A percentile compares a stretch with the other conserved stretches of the same genome.
Evolutionary conservation across 2,329 filamentous ascomycete genomes (phyloP).

Genomic region (Golovinomyces cichoracearum): DNA sequence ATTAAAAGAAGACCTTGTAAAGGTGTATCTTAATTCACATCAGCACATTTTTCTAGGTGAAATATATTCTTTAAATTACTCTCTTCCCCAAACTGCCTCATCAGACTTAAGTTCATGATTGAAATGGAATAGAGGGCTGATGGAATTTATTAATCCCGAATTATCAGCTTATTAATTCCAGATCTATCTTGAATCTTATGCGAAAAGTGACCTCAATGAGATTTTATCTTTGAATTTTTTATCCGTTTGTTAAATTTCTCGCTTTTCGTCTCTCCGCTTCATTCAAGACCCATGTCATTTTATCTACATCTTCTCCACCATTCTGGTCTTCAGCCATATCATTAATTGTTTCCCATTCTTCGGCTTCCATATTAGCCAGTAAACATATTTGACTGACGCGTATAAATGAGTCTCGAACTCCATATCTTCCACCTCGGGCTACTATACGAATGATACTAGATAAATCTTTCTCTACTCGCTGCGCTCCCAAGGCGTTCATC

Average conservation of each 20-base stretch:
- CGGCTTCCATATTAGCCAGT: conserved; percentile 82
- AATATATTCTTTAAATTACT: too few relatives aligned
- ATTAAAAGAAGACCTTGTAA: too few relatives aligned
- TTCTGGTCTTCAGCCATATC: conserved; percentile 13
- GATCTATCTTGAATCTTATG: too few relatives aligned
- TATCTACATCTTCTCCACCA: conserved; percentile 24
- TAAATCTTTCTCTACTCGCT: conserved; percentile 63
- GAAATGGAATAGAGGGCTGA: too few relatives aligned
- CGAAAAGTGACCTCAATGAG: too few relatives aligned
- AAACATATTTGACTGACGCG: conserved; percentile 57
- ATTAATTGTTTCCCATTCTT: conserved; percentile 67
- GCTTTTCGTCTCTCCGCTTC: conserved; percentile 50
- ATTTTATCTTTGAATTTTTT: background rate
- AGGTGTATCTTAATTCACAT: too few relatives aligned
- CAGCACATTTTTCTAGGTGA: too few relatives aligned
- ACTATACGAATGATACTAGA: conserved; percentile 45
- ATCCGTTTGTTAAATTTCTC: conserved; percentile 34
- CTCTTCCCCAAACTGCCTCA: too few relatives aligned
- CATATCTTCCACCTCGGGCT: conserved; percentile 44
- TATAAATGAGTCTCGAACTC: conserved; percentile 49
- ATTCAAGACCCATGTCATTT: conserved; percentile 44
- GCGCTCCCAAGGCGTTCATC: conserved; percentile 56
- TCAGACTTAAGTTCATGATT: too few relatives aligned
- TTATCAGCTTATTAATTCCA: too few relatives aligned
- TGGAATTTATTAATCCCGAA: too few relatives aligned